phyloP scores from a whole-genome alignment of 176 grass and related monocot species.

The Avena sativa region DNA sequence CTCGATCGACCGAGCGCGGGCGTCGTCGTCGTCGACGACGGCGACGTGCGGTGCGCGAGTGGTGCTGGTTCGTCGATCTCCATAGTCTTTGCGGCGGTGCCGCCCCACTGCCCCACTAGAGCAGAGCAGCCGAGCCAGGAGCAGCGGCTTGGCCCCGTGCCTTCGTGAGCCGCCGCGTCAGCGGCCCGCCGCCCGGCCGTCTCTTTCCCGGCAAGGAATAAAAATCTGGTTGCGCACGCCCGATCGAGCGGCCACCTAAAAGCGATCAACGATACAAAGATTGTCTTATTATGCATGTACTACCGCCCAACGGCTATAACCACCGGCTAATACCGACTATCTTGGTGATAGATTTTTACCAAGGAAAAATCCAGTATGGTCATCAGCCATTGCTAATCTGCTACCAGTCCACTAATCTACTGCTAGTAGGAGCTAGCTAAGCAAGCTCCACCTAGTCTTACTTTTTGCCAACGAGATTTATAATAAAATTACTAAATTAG shows the following conservation, averaged over 20 bases:
- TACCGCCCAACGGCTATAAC: neutral
- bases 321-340: neutral
- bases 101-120: conserved; percentile 48
- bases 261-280: conserved; percentile 17
- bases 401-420: conserved; percentile 7
- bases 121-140: neutral
- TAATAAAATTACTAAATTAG: too few relatives aligned
- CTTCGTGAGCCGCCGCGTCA: conserved; percentile 9
- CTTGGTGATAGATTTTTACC: conserved; percentile 16
- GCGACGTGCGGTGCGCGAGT: neutral
- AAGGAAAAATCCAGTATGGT: neutral
- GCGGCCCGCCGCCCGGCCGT: neutral
- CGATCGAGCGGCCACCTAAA: neutral
- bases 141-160: neutral
- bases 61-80: neutral
- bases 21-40: conserved; percentile 10
- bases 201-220: conserved; percentile 13
- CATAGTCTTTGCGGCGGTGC: conserved; percentile 57
- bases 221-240: neutral
- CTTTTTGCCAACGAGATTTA: neutral
- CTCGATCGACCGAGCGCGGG: conserved; percentile 5
- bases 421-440: neutral
- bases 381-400: neutral
- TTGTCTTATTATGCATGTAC: neutral
- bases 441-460: neutral